phyloP scores from a whole-genome alignment of 2,329 filamentous ascomycete genomes.

The Colletotrichum chlorophyti region DNA sequence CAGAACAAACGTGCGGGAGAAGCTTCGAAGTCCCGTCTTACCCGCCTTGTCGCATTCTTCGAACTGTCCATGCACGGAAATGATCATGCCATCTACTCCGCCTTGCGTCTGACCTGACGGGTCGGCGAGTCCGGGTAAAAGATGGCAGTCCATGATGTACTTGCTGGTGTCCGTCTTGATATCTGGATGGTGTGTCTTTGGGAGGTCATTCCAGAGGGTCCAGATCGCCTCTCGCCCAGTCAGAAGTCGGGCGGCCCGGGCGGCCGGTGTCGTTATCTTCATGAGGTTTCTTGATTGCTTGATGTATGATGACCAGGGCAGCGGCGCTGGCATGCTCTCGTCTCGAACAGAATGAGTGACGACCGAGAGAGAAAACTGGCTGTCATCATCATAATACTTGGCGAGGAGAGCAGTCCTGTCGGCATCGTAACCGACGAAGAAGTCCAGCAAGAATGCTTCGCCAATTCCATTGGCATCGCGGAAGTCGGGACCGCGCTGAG shows the following conservation, averaged over 20 bases:
- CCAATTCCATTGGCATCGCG: constrained; percentile 76
- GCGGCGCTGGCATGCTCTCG: constrained; percentile 47
- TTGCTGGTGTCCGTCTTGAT: constrained; percentile 71
- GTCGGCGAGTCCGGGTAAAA: constrained; percentile 74
- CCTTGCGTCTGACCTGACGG: constrained; percentile 64
- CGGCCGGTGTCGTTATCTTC: constrained; percentile 67
- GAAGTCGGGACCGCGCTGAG: constrained; percentile 72
- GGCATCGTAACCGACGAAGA: constrained; percentile 76
- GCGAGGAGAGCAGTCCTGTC: constrained; percentile 69
- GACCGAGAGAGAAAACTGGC: constrained; percentile 77
- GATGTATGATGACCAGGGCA: constrained; percentile 78
- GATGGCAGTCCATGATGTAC: constrained; percentile 84
- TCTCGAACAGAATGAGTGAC: constrained; percentile 66
- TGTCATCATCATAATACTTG: constrained; percentile 77
- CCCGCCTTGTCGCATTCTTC: constrained; percentile 72
- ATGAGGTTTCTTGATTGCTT: constrained; percentile 80
- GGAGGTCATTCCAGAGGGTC: constrained; percentile 73
- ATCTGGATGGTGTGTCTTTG: constrained; percentile 76
- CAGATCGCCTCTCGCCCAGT: constrained; percentile 70
- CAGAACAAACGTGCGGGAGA: constrained; percentile 81
- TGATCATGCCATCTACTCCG: constrained; percentile 79
- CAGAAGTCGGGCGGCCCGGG: constrained; percentile 70
- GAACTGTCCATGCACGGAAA: constrained; percentile 84
- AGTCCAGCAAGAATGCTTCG: constrained; percentile 77
- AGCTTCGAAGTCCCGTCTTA: constrained; percentile 73